phyloP scores from a whole-genome alignment of 345 rosid genomes.

The Orychophragmus violaceus region DNA sequence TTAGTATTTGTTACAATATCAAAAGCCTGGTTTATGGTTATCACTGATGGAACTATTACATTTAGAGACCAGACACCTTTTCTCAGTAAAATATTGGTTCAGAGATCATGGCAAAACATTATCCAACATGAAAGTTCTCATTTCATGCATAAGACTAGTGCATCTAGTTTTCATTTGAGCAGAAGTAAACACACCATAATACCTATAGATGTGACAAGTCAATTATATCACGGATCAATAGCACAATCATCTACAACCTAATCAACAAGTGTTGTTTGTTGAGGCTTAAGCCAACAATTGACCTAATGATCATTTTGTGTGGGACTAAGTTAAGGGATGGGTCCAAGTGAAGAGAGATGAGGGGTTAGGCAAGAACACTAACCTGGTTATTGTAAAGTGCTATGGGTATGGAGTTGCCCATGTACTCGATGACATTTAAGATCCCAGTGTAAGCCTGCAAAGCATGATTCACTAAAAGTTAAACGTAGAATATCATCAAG shows the following conservation, averaged over 20 bases:
- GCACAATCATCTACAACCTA: neutral
- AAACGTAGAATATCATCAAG: neutral
- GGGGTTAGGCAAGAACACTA: slow-evolving; percentile 4
- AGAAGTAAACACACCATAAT: neutral
- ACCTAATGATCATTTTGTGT: neutral
- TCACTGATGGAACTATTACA: neutral
- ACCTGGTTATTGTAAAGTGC: slow-evolving; percentile 86
- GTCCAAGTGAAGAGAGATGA: neutral
- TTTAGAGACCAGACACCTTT: neutral
- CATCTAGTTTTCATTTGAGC: neutral
- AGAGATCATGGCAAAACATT: neutral
- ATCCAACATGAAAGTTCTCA: neutral
- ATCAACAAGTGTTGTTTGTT: slow-evolving; percentile 1
- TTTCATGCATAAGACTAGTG: neutral
- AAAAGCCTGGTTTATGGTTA: neutral
- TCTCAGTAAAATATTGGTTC: neutral
- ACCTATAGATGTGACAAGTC: neutral
- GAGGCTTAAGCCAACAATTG: neutral
- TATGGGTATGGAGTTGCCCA: slow-evolving; percentile 55
- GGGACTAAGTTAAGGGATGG: neutral
- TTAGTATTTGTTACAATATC: neutral
- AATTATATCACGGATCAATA: neutral
- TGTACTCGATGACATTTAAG: slow-evolving; percentile 67
- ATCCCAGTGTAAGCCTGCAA: slow-evolving; percentile 78
- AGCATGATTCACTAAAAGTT: slow-evolving; percentile 12